Base-by-base conservation (phyloP, 352 stramenopile genomes). In the Phytopythium kandeliae region DNA sequence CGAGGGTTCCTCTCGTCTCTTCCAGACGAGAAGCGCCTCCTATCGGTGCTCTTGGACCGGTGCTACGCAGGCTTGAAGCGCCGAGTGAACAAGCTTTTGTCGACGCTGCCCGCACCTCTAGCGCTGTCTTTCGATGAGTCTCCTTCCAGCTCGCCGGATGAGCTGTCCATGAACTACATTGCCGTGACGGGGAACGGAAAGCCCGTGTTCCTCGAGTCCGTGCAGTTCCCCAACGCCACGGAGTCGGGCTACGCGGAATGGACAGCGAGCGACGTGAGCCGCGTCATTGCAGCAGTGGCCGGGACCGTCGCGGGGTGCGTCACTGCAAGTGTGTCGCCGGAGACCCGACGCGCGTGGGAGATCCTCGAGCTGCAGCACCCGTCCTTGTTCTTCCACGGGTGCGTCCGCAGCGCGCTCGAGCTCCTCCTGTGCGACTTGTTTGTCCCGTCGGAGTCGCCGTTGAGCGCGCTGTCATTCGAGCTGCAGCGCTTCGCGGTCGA, bases 371-470 rank as follows among this genome's bases (percentile, higher is more conserved):
- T 53, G 13, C 43, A 62, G 31, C 71, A 68, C 24, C 67, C 67
- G 13, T 41, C 43, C 26, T 71, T 73, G 60, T 68, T 68, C 36
- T 73, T 76, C 35, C 52, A 76, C 24, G 67, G 67, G 26, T 76
- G 67, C 26, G 47, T 73, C 48, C 54, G 57, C 38, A 48, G 63
- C n/a, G 60, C 60, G 1, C 54, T 76, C 22, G 37, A 59, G 9
- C 22, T 53, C 17, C 25, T 76, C 19, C 31, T 71, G 26, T 41
- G 30, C 7, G 51, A 69, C 11, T 37, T 76, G 44, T 73, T 76
- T 37, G 47, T 36, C 6, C 41, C 26, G 1, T 22, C 33, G 0
- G 47, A 53, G 16, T 19, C 25, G 17, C 21, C 31, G 3, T 3
- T 42, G 10, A 53, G 34, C 22, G 6, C 47, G 33, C 8, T 53